phyloP scores from a whole-genome alignment of 2,329 filamentous ascomycete species.

The Orbilia blumenaviensis region DNA sequence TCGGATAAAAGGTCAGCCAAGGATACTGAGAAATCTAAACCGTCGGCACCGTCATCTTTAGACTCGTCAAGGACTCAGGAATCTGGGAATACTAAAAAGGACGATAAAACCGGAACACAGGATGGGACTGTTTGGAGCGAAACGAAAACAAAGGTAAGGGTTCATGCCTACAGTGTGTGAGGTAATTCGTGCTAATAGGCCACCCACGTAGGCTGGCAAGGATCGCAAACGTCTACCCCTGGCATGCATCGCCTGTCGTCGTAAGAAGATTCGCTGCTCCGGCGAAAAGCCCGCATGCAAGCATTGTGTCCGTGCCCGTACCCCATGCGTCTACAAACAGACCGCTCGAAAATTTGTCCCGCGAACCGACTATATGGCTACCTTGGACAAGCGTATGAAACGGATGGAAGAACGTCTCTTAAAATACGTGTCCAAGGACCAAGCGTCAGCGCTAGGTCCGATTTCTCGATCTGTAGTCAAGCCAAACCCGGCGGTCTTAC shows the following conservation, averaged over 20 bases:
- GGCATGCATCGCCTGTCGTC: conserved; percentile 91
- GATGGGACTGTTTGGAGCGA: conserved; percentile 78
- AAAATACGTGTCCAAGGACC: conserved; percentile 89
- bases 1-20: conserved; percentile 19
- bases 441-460: conserved; percentile 72
- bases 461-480: conserved; percentile 86
- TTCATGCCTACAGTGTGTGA: neutral
- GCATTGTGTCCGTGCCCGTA: conserved; percentile 89
- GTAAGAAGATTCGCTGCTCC: conserved; percentile 98
- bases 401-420: conserved; percentile 98
- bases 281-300: conserved; percentile 98
- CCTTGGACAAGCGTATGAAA: conserved; percentile 94
- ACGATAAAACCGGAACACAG: conserved; percentile 67
- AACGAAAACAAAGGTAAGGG: conserved; percentile 74
- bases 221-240: conserved; percentile 91
- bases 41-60: conserved; percentile 11
- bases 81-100: conserved; percentile 59
- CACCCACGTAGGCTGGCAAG: conserved; percentile 75
- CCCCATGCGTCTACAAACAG: conserved; percentile 97
- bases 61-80: conserved; percentile 57
- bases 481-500: conserved; percentile 72
- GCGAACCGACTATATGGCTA: conserved; percentile 97
- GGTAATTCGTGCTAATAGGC: conserved; percentile 37
- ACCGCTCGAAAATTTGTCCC: conserved; percentile 93
- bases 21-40: conserved; percentile 28